Base-by-base conservation (phyloP, 2,329 filamentous ascomycete genomes). In the Clarireedia paspali region DNA sequence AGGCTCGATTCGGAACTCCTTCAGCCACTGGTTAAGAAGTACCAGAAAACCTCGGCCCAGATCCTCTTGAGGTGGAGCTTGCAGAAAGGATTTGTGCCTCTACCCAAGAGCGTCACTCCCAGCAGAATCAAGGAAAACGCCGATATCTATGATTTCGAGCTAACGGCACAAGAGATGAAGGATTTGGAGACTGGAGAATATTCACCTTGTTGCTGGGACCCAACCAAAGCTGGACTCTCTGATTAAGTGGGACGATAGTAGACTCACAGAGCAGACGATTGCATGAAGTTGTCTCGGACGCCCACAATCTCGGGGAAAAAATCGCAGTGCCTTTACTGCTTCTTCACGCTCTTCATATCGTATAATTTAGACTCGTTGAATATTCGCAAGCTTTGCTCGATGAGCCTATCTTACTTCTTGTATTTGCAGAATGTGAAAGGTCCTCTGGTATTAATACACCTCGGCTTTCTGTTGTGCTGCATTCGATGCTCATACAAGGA, bases 51-150 rank as follows among this genome's bases (percentile, higher is more conserved):
- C 6, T 81, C 86, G 57, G 86, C 88, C 9, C 91, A 95, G 75
- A 74, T 95, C 9, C 71, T 96, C 65, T 73, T 95, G 50, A 79
- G 90, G 60, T 96, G 89, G 79, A 88, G 87, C 63, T 70, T 95
- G 71, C 88, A 95, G 71, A 91, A 89, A 72, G 86, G 82, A 4
- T 84, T 82, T 69, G 77, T 88, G 36, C 87, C 87, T 47, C 73
- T 91, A 59, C 85, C 87, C 23, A 91, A 91, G 78, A 89, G 84
- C 58, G 85, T 86, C 50, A 86, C 81, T 4, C 77, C 82, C 0
- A 80, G 77, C 30, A 77, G 87, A 12, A 89, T 91, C 60, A 73
- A 75, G 57, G 79, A 83, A 67, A 91, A 91, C 63, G 70, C 77
- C 0, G 71, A 71, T 2, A 58, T 83, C 12, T 83, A 73, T 63